Base-by-base conservation (phyloP, 2,329 filamentous ascomycete species). In the Arthrobotrys conoides region DNA sequence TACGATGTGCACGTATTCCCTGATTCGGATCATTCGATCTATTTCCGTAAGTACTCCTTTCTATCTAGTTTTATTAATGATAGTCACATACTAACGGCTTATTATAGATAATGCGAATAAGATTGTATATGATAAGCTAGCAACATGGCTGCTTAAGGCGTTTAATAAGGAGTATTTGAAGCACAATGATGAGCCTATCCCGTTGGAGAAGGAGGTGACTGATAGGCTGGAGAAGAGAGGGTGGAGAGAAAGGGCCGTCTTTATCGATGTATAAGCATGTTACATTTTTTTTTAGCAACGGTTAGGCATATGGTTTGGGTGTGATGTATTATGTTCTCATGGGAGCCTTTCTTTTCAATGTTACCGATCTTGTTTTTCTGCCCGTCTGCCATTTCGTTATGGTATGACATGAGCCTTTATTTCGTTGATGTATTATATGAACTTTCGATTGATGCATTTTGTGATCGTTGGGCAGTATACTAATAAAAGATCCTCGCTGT, bases 1-100 rank as follows among this genome's bases (percentile, higher is more conserved):
- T 99, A 98, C 82, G 96, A 99, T 83, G 90, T 99, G 12, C 95
- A 98, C 84, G 90, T 98, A 71, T 99, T 97, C 85, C 96, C 96
- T 0, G 96, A 99, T 84, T 96, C 93, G 68, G 94, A 99, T 85
- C 96, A 99, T 84, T 90, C 92, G 79, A 99, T 99, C 79, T 93
- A 90, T 83, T 99, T 98, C 83, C 95, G 82, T 82, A 78, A 80
- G 82, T 63, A 44, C 1, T 59, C 55, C 48, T 10, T n/a, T 14
- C 27, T 5, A 2, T 5, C 5, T 3, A 5, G 16, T n/a, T 14
- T 5, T 46, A 46, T 46, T 8, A 20, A 18, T 20, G 12, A n/a
- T n/a, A n/a, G 14, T 16, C 2, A 18, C 8, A 6, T 49, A 10
- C 63, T 65, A 18, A 63, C 14, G 22, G 30, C 14, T 20, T 63